Evolutionary conservation across 805 yeast genomes (phyloP), one percentile per base, ranked within the genome.

Genomic region (Metschnikowia lochheadii): DNA sequence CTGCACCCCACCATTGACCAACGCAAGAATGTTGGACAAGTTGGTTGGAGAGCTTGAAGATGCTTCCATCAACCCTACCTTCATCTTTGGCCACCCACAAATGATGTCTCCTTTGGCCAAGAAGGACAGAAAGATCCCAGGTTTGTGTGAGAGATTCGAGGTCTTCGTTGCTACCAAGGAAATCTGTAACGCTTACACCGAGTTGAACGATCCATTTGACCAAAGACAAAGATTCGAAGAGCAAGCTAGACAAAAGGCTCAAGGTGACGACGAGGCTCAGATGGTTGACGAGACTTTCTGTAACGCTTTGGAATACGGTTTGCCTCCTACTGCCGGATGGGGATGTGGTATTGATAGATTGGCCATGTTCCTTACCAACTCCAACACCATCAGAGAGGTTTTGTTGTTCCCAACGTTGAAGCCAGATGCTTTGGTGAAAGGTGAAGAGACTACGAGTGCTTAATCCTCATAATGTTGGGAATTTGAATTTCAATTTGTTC

Each of bases 261-360:
- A 89, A 75, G 99, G 99, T 79, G 99, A 92, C 68, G 99, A 92
- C 67, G 99, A 94, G 78, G 99, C 97, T 55, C 98, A 92, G 79
- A 68, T 90, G 72, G 81, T 94, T 57, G 99, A 92, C 71, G 99
- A 92, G 78, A 86, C 88, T 57, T 92, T 92, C 91, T 87, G 96
- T 79, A 88, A 91, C 64, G 97, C 99, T 60, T 82, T 92, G 65
- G 99, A 92, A 78, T 92, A 89, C 72, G 99, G 98, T 74, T 81
- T 92, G 65, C 99, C 99, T 53, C 99, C 99, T 64, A 94, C 98
- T 62, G 98, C 96, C 72, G 99, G 99, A 62, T 92, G 98, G 98
- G 99, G 99, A 63, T 86, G 96, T 76, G 99, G 99, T 81, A 91
- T 92, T 61, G 99, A 92, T 76, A 87, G 99, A 80, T 70, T 92